These are phyloP conservation scores for Paragyromitra xinjiangensis DNA, from an alignment of 495 filamentous ascomycete genomes.

Conservation along the genomic window DNA sequence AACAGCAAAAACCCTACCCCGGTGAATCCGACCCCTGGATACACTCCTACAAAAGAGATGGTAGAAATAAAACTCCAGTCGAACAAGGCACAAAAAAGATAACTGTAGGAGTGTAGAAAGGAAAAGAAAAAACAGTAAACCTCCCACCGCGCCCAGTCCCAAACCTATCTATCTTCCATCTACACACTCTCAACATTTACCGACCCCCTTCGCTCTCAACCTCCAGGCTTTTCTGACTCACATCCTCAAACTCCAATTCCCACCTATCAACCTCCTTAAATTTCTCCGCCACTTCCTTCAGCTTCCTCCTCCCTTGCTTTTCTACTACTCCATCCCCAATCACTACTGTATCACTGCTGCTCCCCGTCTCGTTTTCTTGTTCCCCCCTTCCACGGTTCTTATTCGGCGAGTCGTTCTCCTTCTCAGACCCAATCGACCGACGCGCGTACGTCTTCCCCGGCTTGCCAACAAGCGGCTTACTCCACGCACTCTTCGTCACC, in stretches of 20 bases:
- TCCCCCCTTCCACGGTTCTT: conserved; percentile 44
- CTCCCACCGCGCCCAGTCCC: not conserved
- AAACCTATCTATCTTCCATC: not conserved
- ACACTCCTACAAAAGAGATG: conserved; percentile 2
- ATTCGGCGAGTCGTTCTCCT: conserved; percentile 61
- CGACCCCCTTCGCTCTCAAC: conserved; percentile 6
- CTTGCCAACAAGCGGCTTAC: conserved; percentile 18
- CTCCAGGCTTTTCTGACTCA: conserved; percentile 58
- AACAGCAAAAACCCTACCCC: conserved; percentile 9
- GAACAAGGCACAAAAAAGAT: not conserved
- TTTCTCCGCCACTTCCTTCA: conserved; percentile 63
- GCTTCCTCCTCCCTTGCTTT: conserved; percentile 55
- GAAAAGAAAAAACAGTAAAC: conserved; percentile 14
- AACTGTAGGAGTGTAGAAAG: not conserved
- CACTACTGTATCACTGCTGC: conserved; percentile 39
- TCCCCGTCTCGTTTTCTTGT: conserved; percentile 47
- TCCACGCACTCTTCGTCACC: conserved; percentile 26
- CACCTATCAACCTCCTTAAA: conserved; percentile 76
- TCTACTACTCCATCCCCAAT: conserved; percentile 16
- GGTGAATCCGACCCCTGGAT: not conserved
- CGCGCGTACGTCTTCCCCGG: conserved; percentile 42
- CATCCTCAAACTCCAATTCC: conserved; percentile 77
- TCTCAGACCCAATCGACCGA: conserved; percentile 59
- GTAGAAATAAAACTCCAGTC: conserved; percentile 10
- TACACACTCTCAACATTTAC: not conserved